Evolutionary conservation across 2,329 filamentous ascomycete genomes (phyloP).

Genomic region (Curvularia spicifera): DNA sequence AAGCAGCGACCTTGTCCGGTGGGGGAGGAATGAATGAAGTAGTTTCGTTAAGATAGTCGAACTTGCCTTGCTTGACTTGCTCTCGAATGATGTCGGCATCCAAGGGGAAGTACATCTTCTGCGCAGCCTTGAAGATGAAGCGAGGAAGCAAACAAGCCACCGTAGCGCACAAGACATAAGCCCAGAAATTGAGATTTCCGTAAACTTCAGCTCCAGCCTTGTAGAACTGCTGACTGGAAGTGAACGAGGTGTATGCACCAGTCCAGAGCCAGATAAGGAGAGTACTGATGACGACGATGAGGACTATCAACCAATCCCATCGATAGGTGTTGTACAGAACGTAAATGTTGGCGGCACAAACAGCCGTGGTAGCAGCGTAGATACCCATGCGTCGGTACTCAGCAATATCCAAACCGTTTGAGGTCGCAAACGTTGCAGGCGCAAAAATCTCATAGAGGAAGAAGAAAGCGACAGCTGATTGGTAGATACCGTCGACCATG

Average conservation of each 20-base stretch:
- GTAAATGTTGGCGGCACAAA: constrained; percentile 91
- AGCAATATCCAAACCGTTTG: constrained; percentile 75
- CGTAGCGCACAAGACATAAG: constrained; percentile 76
- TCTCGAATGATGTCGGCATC: constrained; percentile 96
- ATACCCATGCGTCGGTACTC: constrained; percentile 86
- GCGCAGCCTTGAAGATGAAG: constrained; percentile 82
- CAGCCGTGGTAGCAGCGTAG: constrained; percentile 82
- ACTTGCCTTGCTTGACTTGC: constrained; percentile 82
- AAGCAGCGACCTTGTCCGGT: constrained; percentile 52
- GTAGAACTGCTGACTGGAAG: constrained; percentile 71
- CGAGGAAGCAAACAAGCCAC: constrained; percentile 85
- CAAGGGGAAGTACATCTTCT: constrained; percentile 92
- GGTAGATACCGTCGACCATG: constrained; percentile 93
- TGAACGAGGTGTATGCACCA: constrained; percentile 76
- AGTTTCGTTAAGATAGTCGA: constrained; percentile 71
- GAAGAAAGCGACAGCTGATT: constrained; percentile 92
- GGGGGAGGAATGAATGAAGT: constrained; percentile 58
- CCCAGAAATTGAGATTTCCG: constrained; percentile 84
- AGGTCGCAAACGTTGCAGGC: constrained; percentile 70
- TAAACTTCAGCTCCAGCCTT: constrained; percentile 80
- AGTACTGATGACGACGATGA: constrained; percentile 82
- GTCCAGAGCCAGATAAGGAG: constrained; percentile 96
- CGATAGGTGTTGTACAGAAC: constrained; percentile 95
- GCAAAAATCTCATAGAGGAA: constrained; percentile 84
- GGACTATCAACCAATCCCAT: constrained; percentile 95